Percentiles rank a stretch among this genome's conserved stretches.
Evolutionary conservation across 805 yeast genomes (phyloP).

Genomic region (Dipodascus geniculatus): DNA sequence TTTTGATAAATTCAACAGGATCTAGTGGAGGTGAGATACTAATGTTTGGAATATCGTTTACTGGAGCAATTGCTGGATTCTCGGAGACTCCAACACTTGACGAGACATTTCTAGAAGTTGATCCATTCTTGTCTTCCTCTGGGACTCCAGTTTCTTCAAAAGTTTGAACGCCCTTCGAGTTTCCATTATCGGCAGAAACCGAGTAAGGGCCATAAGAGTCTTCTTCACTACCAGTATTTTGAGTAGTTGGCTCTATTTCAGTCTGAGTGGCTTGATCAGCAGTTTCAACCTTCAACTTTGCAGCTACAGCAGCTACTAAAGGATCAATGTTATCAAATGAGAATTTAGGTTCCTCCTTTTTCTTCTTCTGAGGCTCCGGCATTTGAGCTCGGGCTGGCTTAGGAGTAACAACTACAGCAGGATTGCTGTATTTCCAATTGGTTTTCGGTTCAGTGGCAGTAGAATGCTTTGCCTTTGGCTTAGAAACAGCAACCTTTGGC

Average conservation of each 20-base stretch:
- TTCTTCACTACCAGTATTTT: not conserved
- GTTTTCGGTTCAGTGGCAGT: not conserved
- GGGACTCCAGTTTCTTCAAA: not conserved
- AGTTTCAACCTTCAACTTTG: not conserved
- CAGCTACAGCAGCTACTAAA: not conserved
- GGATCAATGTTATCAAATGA: not conserved
- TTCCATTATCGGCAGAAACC: not conserved
- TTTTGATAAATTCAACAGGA: not conserved
- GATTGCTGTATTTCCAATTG: not conserved
- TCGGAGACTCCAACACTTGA: not conserved
- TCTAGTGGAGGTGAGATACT: conserved; percentile 1
- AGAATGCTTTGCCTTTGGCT: not conserved
- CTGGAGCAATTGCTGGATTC: not conserved
- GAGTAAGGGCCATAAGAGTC: not conserved
- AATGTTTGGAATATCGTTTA: not conserved
- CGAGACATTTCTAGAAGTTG: not conserved
- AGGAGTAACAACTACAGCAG: not conserved
- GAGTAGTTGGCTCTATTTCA: not conserved
- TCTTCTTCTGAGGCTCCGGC: not conserved
- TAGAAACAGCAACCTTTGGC: not conserved
- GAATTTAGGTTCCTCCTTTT: not conserved
- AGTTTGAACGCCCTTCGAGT: not conserved
- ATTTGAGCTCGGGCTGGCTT: not conserved
- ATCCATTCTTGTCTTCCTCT: not conserved
- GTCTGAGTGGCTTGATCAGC: not conserved